A percentile compares a stretch with the other conserved stretches of the same genome.
Evolutionary conservation across 768 basidiomycete genomes (phyloP).

Genomic region (Sistotremastrum suecicum): DNA sequence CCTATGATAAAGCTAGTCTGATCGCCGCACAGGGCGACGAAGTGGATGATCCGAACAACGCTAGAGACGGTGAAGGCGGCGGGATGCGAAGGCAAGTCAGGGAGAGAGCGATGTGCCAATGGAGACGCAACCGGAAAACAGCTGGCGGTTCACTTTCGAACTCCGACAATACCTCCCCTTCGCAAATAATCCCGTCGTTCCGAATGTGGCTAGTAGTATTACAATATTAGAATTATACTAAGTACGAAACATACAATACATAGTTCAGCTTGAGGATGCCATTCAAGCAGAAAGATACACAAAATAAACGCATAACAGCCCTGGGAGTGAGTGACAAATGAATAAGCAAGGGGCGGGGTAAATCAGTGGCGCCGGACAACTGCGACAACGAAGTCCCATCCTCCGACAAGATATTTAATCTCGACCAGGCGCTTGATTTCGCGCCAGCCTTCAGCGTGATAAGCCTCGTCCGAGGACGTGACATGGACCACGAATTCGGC

Average conservation of each 20-base stretch:
- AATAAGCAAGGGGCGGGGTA: no score
- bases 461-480: constrained; percentile 37
- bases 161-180: no score
- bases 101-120: no score
- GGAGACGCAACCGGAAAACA: no score
- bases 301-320: background rate
- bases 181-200: no score
- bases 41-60: no score
- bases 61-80: no score
- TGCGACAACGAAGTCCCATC: constrained; percentile 84
- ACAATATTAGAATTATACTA: background rate
- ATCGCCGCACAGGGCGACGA: no score
- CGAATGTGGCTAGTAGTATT: no score
- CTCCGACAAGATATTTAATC: constrained; percentile 65
- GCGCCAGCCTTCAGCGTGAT: constrained; percentile 48
- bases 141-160: no score
- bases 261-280: background rate
- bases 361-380: constrained; percentile 57
- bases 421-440: constrained; percentile 75
- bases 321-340: background rate
- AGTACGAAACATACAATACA: background rate
- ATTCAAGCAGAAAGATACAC: background rate
- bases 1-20: no score
- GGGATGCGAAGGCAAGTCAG: no score
- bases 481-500: constrained; percentile 84